Base-by-base conservation (phyloP, 441 rosid genomes). In the Croton setiger region DNA sequence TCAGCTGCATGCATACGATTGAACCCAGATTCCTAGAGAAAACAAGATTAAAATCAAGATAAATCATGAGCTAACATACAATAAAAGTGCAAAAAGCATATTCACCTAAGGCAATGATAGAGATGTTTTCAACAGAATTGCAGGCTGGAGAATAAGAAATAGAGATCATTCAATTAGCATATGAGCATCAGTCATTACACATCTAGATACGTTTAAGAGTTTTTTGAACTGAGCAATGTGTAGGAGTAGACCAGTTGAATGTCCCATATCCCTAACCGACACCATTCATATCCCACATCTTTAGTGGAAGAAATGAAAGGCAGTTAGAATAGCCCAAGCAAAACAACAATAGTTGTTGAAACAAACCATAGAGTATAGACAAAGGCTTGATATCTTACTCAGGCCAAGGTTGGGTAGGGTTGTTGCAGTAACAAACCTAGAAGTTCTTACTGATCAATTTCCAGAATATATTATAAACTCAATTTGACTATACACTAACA, bases 1-100 rank as follows among this genome's bases (percentile, higher is more conserved):
- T 92, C 99, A 70, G 74, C 74, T 64, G 81, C 79, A 78, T 83
- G 86, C 84, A 85, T 77, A 49, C 83, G 80, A 75, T 82, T 95
- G 76, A 83, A 84, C 75, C 84, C 79, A 81, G 73, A 75, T 74
- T 95, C 99, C 99, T 93, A 55, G 43, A 74, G 72, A 45, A 60
- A 23, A 49, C 52, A 37, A 4, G 33, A 59, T 39, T 5, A 37
- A 4, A 3, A 23, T 7, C 60, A 59, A 41, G 39, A 44, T 21
- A 18, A 70, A 60, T 35, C 23, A 45, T 20, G 56, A 12, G 5
- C 17, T 7, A 41, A 67, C 7, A 52, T 27, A 53, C 31, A 49
- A n/a, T 31, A 62, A 55, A 13, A 37, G 49, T 7, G 23, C 35
- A 39, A 9, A 51, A 53, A 53, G 14, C 9, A 21, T 31, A 37